Evolutionary conservation across 1,284 basidiomycete species (phyloP).

Genomic region (Pyrrhoderma lamaoense): DNA sequence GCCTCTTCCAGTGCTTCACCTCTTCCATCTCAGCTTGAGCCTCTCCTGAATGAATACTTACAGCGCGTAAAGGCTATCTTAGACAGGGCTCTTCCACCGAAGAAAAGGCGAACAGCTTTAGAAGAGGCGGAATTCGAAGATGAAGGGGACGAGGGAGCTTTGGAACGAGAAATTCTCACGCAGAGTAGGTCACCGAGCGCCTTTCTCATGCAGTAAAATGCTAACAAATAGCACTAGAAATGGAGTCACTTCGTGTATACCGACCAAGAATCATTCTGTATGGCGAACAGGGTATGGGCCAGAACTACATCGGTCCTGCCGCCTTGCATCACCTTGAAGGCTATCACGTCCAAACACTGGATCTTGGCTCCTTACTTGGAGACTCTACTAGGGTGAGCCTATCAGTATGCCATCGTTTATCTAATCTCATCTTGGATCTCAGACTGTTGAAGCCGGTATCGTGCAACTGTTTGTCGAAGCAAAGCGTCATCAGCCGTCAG

Average conservation of each 20-base stretch:
- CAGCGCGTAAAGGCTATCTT: constrained; percentile 69
- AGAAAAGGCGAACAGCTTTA: constrained; percentile 71
- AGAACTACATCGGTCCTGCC: constrained; percentile 84
- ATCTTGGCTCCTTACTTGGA: constrained; percentile 82
- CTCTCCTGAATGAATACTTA: constrained; percentile 67
- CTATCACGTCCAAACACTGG: constrained; percentile 90
- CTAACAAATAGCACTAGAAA: constrained; percentile 44
- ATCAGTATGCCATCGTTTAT: background rate
- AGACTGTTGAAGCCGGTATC: constrained; percentile 89
- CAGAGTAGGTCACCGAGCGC: constrained; percentile 54
- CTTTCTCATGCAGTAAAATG: constrained; percentile 3
- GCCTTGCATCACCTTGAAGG: constrained; percentile 93
- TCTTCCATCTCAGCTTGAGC: constrained; percentile 80
- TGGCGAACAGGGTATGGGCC: constrained; percentile 85
- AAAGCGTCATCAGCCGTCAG: constrained; percentile 93
- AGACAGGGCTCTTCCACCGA: constrained; percentile 59
- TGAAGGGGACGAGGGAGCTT: constrained; percentile 61
- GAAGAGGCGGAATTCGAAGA: constrained; percentile 95
- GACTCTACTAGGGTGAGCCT: constrained; percentile 76
- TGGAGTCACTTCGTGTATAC: constrained; percentile 88
- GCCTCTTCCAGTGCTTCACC: constrained; percentile 80
- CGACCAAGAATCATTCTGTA: constrained; percentile 85
- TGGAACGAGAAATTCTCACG: constrained; percentile 79
- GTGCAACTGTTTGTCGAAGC: constrained; percentile 98
- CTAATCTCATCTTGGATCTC: constrained; percentile 8